Evolutionary conservation across 768 basidiomycete genomes (phyloP), one percentile per base, ranked within the genome.

Genomic region (Albatrellus ellisii): DNA sequence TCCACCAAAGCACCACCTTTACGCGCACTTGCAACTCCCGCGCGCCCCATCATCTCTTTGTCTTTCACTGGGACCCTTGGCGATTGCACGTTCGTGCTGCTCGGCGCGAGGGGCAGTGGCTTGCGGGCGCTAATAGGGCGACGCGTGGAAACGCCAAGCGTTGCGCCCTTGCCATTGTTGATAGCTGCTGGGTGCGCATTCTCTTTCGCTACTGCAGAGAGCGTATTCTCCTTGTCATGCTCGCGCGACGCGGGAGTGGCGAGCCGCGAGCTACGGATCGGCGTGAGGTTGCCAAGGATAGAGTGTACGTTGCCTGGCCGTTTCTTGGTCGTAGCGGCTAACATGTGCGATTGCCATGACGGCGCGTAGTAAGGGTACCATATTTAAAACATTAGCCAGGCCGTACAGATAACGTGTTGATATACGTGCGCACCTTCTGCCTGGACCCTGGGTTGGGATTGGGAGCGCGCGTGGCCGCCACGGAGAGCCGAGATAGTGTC

Each of bases 241-340:
- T 35, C 31, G 7, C 56, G 21, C 15, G 22, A 29, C 35, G 29
- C 28, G 49, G 11, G 56, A 8, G 69, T 63, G 6, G 54, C 44
- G 5, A 60, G 64, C n/a, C 70, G 70, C 7, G 72, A 73, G n/a
- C 64, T 70, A 51, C 70, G 69, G 58, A 73, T 67, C 3, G 72
- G 70, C 2, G 71, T 69, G 21, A 73, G 58, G 26, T 31, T 7
- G 15, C 39, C 5, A 26, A 5, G 22, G 25, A 32, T 15, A 27
- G 39, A 12, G 39, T 7, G n/a, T n/a, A n/a, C n/a, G n/a, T n/a
- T n/a, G n/a, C n/a, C n/a, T 12, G 41, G 39, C 31, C 50, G 48
- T 43, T 53, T 31, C 28, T 41, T 41, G 9, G 39, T n/a, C n/a
- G n/a, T n/a, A n/a, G n/a, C n/a, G n/a, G n/a, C n/a, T n/a, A n/a